These are phyloP conservation scores for Candida anglica DNA, from an alignment of 805 yeast species.

Conservation along the genomic window DNA sequence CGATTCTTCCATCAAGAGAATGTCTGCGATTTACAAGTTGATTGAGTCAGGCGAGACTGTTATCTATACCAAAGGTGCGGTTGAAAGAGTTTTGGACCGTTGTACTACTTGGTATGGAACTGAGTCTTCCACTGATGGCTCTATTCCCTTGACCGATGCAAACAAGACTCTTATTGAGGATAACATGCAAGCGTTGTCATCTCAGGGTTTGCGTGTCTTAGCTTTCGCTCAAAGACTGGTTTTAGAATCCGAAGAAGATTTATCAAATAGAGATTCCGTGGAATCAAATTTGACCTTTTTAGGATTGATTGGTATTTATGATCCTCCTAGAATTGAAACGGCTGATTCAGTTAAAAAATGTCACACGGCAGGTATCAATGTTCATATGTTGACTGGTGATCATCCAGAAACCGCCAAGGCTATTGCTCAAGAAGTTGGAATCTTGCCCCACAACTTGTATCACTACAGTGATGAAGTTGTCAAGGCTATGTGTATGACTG, in stretches of 20 bases:
- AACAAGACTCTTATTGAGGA: constrained; percentile 42
- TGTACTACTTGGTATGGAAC: constrained; percentile 53
- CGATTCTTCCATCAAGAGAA: constrained; percentile 69
- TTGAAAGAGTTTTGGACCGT: constrained; percentile 58
- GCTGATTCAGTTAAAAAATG: constrained; percentile 61
- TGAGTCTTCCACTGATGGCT: constrained; percentile 13
- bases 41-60: constrained; percentile 20
- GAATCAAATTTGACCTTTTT: constrained; percentile 54
- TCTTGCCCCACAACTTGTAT: constrained; percentile 49
- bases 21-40: constrained; percentile 54
- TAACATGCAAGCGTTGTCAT: constrained; percentile 56
- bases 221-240: constrained; percentile 56
- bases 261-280: constrained; percentile 30
- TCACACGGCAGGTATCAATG: constrained; percentile 73
- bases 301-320: constrained; percentile 75
- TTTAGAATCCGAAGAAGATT: constrained; percentile 14
- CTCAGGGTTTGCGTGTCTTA: constrained; percentile 67
- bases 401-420: constrained; percentile 76
- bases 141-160: constrained; percentile 33
- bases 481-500: constrained; percentile 34
- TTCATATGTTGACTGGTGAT: constrained; percentile 81
- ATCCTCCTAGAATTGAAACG: constrained; percentile 74
- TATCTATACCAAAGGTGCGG: constrained; percentile 70
- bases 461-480: constrained; percentile 32
- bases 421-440: constrained; percentile 79